Conservation (phyloP, 2,329 filamentous ascomycete genomes). For the Neonectria ditissima region DNA sequence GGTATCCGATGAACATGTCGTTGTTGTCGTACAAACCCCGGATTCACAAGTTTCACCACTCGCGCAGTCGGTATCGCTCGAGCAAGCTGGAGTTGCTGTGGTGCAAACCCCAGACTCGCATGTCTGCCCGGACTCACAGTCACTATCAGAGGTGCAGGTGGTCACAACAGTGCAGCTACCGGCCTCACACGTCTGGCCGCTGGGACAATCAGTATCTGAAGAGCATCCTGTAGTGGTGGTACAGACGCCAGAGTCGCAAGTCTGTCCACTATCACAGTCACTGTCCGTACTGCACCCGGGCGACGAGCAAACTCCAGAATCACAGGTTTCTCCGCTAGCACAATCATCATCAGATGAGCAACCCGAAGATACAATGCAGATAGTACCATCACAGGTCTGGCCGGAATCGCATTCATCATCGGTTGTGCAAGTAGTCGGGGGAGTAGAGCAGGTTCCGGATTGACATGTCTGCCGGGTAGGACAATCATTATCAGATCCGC, state of each 20-base stretch:
- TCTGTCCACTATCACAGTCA: conserved; percentile 10
- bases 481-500: not conserved
- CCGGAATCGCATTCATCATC: conserved; percentile 2
- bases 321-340: not conserved
- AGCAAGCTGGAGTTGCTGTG: not conserved
- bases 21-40: not conserved
- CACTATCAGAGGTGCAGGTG: not conserved
- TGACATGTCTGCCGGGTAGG: not conserved
- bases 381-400: not conserved
- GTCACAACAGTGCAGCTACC: not conserved
- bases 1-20: not conserved
- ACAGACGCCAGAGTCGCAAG: conserved; percentile 4
- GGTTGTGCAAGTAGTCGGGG: not conserved
- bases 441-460: not conserved
- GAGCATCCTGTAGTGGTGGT: not conserved
- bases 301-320: not conserved
- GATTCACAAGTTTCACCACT: conserved; percentile 10
- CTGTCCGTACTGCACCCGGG: not conserved
- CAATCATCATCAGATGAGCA: not conserved
- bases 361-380: not conserved
- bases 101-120: not conserved
- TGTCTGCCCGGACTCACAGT: not conserved
- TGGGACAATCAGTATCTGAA: not conserved
- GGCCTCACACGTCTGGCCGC: not conserved
- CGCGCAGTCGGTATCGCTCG: conserved; percentile 7